Evolutionary conservation across 768 basidiomycete species (phyloP).

Genomic region (Cystofilobasidium bisporidii): DNA sequence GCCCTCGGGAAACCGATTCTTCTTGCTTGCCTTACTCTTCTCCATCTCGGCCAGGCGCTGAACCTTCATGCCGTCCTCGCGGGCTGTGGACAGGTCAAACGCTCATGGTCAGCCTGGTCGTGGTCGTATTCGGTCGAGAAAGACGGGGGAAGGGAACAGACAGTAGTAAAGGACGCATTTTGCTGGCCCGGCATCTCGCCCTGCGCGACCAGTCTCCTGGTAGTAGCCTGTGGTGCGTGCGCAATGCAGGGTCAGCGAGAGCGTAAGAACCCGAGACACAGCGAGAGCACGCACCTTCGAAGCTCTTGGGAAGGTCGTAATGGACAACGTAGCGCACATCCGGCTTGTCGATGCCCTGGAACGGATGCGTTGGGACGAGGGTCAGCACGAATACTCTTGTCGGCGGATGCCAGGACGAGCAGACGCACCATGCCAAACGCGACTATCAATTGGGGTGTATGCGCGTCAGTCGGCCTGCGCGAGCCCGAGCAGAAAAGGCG

Average conservation of each 20-base stretch:
- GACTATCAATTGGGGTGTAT: constrained; percentile 46
- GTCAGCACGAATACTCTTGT: too few relatives aligned
- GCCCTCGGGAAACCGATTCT: constrained; percentile 45
- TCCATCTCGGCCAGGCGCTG: constrained; percentile 48
- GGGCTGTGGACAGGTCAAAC: constrained; percentile 44
- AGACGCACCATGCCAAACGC: constrained; percentile 59
- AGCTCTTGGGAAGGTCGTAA: constrained; percentile 70
- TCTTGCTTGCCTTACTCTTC: constrained; percentile 45
- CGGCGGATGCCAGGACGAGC: not conserved
- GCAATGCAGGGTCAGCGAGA: not conserved
- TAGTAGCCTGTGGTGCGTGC: constrained; percentile 54
- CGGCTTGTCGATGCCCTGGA: constrained; percentile 66
- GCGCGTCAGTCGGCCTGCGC: not conserved
- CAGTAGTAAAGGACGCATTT: constrained; percentile 79
- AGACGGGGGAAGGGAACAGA: constrained; percentile 49
- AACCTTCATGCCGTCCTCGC: constrained; percentile 60
- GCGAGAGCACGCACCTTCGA: constrained; percentile 53
- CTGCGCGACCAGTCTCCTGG: constrained; percentile 69
- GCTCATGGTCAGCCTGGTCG: constrained; percentile 7
- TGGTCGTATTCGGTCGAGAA: constrained; percentile 7
- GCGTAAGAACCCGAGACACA: too few relatives aligned
- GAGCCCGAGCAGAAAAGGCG: too few relatives aligned
- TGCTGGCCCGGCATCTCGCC: constrained; percentile 66
- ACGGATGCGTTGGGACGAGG: too few relatives aligned
- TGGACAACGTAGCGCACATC: constrained; percentile 73